Evolutionary conservation across 495 filamentous ascomycete species (phyloP), one percentile per base, ranked within the genome.

Genomic region (Chaetomidium leptoderma): DNA sequence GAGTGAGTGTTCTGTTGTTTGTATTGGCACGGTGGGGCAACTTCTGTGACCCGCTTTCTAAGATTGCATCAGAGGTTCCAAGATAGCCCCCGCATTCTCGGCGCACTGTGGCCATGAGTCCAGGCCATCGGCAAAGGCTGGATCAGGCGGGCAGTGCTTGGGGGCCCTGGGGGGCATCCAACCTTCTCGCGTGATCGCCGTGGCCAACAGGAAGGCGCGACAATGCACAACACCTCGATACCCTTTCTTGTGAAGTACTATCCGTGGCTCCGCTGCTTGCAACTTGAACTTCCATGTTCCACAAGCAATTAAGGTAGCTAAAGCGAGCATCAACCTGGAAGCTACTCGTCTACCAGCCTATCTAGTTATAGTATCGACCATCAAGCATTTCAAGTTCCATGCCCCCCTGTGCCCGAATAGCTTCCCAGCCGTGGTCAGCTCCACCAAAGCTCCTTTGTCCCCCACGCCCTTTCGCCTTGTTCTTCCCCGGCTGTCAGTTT

Each of bases 61-160:
- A 2, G 14, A 27, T 30, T 40, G 45, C 33, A 9, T 33, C 16
- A 30, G 43, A 39, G 24, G 33, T 40, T 21, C 13, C 53, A 4
- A 30, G n/a, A 29, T 16, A 1, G n/a, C 6, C 44, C 44, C 53
- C 43, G 44, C 43, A 40, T 30, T 47, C 24, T 55, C 14, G 30
- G 30, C 53, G 40, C 53, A 55, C 53, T 48, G 53, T 56, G 33
- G 3, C 32, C 29, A 32, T 9, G 26, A 40, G 50, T 23, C 36
- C 24, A 27, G 50, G 21, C 33, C 36, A 23, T 37, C 4, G 27
- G 45, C 17, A 0, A 6, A 14, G 19, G 45, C 45, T 47, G 44
- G 44, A n/a, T n/a, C 26, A 3, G 3, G 11, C 24, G 16, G 44
- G 24, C 44, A n/a, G n/a, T n/a, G 13, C 44, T 24, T 47, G 46